Conservation (phyloP, 192 early-diverging fungal genomes). For the Coemansia sp. region DNA sequence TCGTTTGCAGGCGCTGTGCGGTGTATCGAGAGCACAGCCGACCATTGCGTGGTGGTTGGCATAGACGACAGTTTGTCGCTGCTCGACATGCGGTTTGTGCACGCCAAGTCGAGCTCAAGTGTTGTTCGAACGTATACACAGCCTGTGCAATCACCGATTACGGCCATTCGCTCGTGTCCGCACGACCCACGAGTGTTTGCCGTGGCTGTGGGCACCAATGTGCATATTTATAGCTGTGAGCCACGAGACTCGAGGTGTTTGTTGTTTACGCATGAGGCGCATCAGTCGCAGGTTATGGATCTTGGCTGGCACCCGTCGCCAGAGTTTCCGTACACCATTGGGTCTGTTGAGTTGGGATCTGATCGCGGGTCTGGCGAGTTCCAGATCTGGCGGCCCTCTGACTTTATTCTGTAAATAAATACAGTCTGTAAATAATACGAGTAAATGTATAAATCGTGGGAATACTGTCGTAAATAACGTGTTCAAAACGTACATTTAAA, state of each 20-base stretch:
- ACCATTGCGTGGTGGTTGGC: slow-evolving; percentile 24
- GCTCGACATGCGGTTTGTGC: slow-evolving; percentile 32
- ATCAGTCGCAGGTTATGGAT: slow-evolving; percentile 34
- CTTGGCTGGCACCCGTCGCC: slow-evolving; percentile 42
- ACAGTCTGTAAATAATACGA: not conserved
- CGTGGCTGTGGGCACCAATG: slow-evolving; percentile 22
- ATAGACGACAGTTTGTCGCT: slow-evolving; percentile 22
- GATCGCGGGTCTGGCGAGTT: slow-evolving; percentile 23
- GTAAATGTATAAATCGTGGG: too few relatives aligned
- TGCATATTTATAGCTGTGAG: slow-evolving; percentile 29
- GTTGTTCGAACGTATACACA: slow-evolving; percentile 4
- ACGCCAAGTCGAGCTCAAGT: not conserved
- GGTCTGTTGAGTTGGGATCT: slow-evolving; percentile 35
- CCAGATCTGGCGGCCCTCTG: slow-evolving; percentile 46
- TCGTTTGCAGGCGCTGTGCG: slow-evolving; percentile 9
- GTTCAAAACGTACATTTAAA: too few relatives aligned
- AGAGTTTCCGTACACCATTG: slow-evolving; percentile 38
- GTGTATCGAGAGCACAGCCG: slow-evolving; percentile 22
- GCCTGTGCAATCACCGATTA: not conserved
- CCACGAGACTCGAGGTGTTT: not conserved
- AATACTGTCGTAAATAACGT: too few relatives aligned
- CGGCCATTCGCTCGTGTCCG: slow-evolving; percentile 33
- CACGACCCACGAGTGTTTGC: slow-evolving; percentile 35
- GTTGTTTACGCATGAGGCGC: slow-evolving; percentile 33
- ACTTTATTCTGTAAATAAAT: not conserved